These are phyloP conservation scores for Fragaria vesca DNA, from an alignment of 306 rosid species.

Conservation along the genomic window DNA sequence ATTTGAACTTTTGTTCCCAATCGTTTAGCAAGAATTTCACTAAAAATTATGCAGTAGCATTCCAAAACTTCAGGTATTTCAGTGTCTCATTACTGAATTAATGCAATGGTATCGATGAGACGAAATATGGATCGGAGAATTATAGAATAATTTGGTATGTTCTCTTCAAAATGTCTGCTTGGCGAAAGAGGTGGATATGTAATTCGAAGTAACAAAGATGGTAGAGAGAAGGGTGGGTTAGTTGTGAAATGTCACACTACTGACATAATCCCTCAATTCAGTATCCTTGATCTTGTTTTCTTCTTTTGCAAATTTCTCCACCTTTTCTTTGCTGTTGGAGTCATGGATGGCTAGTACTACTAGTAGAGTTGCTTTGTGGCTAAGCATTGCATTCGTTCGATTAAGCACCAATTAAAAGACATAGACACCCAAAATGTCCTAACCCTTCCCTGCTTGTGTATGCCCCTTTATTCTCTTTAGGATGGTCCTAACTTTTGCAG, in stretches of 20 bases:
- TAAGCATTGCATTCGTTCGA: conserved; percentile 6
- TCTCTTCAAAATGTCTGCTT: too few species aligned
- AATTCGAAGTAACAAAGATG: too few species aligned
- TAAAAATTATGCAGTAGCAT: too few species aligned
- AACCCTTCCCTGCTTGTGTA: background rate
- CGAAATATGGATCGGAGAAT: too few species aligned
- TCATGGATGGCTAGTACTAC: background rate
- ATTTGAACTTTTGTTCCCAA: background rate
- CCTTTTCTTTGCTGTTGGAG: background rate
- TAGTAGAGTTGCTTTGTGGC: conserved; percentile 25
- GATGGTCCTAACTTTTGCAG: background rate
- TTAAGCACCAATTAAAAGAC: background rate
- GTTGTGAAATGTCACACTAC: too few species aligned
- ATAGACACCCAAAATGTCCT: background rate
- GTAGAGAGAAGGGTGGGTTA: too few species aligned
- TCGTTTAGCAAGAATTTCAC: background rate
- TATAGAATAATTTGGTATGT: too few species aligned
- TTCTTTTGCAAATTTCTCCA: background rate
- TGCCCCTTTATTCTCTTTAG: conserved; percentile 4
- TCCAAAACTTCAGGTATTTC: background rate
- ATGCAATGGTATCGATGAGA: too few species aligned
- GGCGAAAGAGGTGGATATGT: too few species aligned
- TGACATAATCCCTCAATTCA: background rate
- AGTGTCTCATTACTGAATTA: background rate
- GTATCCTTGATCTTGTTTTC: background rate